Base-by-base conservation (phyloP, 1,284 basidiomycete genomes). In the Trichosporon coremiiforme region DNA sequence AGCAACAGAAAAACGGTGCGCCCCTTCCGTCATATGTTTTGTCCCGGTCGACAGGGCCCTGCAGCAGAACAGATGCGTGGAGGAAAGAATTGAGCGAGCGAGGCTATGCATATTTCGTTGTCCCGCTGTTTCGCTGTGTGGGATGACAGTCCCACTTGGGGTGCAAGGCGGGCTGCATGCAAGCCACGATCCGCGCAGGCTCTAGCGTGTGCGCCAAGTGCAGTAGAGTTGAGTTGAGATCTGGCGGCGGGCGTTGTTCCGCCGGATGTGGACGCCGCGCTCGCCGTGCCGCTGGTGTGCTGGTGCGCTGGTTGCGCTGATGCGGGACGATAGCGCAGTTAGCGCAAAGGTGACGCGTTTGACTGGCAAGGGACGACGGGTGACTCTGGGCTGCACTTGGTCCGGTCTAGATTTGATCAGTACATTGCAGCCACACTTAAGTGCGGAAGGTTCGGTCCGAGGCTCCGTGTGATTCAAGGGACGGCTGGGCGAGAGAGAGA, bases 161-260 rank as follows among this genome's bases (percentile, higher is more conserved):
- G 17, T n/a, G 17, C 45, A 20, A 20, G 50, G 50, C 50, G 50
- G 20, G 50, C 20, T 10, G 50, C 50, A 53, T 10, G 50, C 50
- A 53, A 17, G 50, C 50, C 50, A 53, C 50, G 50, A 53, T 53
- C 50, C 50, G 50, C 50, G 50, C 50, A 53, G 50, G 50, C 50
- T 53, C 22, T 53, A 25, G 50, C 50, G 50, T 53, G 50, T 53
- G 20, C 50, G 50, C 50, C 50, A 53, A 25, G 50, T 20, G 50
- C 36, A 22, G 50, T 53, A 53, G 50, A 53, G 50, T 53, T 53
- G 20, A 53, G 50, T 53, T 53, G 50, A 53, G 50, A 53, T 53
- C 50, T 53, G 50, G 50, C 50, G 50, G 50, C 50, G 50, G 50
- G 50, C n/a, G 20, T 10, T 9, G 22, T 53, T 53, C 50, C 50